Base-by-base conservation (phyloP, 2,329 filamentous ascomycete species). In the Botrytis fragariae region DNA sequence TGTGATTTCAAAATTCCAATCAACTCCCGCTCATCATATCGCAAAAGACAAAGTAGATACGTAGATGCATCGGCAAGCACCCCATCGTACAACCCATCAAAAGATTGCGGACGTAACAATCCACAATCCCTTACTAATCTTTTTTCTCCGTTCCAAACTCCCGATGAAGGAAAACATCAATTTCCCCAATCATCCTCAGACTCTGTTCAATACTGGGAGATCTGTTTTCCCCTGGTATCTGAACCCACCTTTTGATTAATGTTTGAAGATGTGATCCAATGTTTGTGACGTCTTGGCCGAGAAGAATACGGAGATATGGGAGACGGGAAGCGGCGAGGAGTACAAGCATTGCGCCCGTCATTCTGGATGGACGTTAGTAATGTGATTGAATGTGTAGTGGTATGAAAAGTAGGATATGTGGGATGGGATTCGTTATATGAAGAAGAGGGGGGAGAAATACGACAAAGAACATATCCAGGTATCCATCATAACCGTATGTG, bases 381-480 rank as follows among this genome's bases (percentile, higher is more conserved):
- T 32, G n/a, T 3, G 18, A 4, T 8, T 32, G 14, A 18, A 29
- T 29, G 25, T 14, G 1, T n/a, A 7, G 18, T 29, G 6, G 51
- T 16, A 9, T 65, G 12, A 12, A 3, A 22, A 39, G 45, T 42
- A 10, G n/a, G 18, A n/a, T 1, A 1, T 20, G 4, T 29, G 51
- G 6, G 14, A 54, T 29, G n/a, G 6, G 2, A n/a, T n/a, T 8
- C 9, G 5, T 61, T 61, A 18, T 61, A 61, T 25, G 10, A 2
- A 35, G 9, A 51, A 48, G 42, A 18, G 29, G 12, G 18, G 44
- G 12, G 12, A 20, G 44, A n/a, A n/a, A 37, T n/a, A 87, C 85
- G 85, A 87, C 0, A 88, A 76, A 0, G 85, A 86, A 63, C 86
- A 88, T 35, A 87, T 87, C 86, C 86, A 88, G 0, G 85, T 86